These are phyloP conservation scores for Suillus clintonianus DNA, from an alignment of 768 basidiomycete species.

Conservation along the genomic window DNA sequence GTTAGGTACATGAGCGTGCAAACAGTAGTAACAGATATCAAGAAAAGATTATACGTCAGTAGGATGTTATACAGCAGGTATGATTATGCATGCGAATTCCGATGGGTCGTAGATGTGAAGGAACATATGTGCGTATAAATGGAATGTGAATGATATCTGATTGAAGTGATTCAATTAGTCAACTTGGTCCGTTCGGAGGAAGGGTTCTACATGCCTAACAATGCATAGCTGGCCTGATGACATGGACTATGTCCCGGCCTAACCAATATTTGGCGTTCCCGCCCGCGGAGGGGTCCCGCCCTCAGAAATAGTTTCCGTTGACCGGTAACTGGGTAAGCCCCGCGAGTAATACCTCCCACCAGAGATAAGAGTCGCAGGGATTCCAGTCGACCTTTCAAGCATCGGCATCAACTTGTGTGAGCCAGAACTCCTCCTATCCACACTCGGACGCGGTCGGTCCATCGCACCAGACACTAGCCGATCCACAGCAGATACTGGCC, in stretches of 20 bases:
- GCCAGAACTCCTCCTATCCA: conserved; percentile 30
- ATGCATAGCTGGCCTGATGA: neutral
- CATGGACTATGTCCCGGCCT: neutral
- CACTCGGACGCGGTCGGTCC: conserved; percentile 17
- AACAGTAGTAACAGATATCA: neutral
- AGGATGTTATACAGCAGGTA: neutral
- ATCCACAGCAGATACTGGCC: conserved; percentile 27
- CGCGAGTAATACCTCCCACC: conserved; percentile 10
- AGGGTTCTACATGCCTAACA: neutral
- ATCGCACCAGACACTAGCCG: conserved; percentile 17
- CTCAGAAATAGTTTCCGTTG: conserved; percentile 11
- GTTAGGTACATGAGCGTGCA: neutral
- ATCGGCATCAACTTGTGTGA: conserved; percentile 21
- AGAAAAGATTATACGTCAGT: neutral
- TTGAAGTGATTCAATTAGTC: neutral
- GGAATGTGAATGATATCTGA: neutral
- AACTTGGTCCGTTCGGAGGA: neutral
- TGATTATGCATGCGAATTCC: neutral
- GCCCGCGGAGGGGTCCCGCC: neutral
- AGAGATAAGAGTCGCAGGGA: conserved; percentile 4
- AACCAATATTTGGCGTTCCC: conserved; percentile 10
- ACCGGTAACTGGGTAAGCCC: conserved; percentile 6
- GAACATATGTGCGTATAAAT: neutral
- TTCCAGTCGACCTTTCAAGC: conserved; percentile 2
- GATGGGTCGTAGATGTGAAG: neutral